Evolutionary conservation across 352 stramenopile genomes (phyloP), one percentile per base, ranked within the genome.

Genomic region (Halophytophthora polymorphica): DNA sequence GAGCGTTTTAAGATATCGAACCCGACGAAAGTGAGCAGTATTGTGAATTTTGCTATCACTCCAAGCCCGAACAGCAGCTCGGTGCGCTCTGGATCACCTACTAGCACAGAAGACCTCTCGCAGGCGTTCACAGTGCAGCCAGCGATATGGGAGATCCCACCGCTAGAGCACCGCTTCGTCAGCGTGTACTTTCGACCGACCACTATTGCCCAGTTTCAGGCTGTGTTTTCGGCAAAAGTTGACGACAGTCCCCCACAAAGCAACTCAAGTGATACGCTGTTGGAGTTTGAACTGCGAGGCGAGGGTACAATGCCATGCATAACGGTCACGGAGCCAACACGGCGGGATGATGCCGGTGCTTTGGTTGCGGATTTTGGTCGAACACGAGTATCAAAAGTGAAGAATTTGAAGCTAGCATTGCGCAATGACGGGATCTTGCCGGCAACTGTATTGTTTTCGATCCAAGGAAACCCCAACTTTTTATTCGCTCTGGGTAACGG

Each of bases 1-100:
- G 93, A 98, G 58, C 71, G 93, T 2, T 97, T 98, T 55, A 97
- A 97, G 59, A 98, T 98, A 33, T 92, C 82, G 0, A 98, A 98
- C 58, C 87, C 87, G n/a, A 97, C 82, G 49, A 98, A 98, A 74
- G 91, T 98, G 33, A 81, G 69, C n/a, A 89, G 89, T 15, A 83
- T 60, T 2, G 86, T 98, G 1, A 73, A 83, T 21, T 97, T 98
- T 57, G 62, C 71, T 14, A 76, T 98, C 40, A 58, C 38, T 2
- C 37, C 60, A 21, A 48, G 51, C 19, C 3, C 43, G 40, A 65
- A 13, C n/a, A 62, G 25, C 22, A 60, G 21, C 45, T 62, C 58
- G 43, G 69, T 39, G 46, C 39, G 36, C 56, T 13, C 11, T 21
- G 56, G 34, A 8, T 38, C 33, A 38, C 19, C 28, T 22, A 31